These are phyloP conservation scores for Candolleomyces eurysporus DNA, from an alignment of 768 basidiomycete species.

Conservation along the genomic window DNA sequence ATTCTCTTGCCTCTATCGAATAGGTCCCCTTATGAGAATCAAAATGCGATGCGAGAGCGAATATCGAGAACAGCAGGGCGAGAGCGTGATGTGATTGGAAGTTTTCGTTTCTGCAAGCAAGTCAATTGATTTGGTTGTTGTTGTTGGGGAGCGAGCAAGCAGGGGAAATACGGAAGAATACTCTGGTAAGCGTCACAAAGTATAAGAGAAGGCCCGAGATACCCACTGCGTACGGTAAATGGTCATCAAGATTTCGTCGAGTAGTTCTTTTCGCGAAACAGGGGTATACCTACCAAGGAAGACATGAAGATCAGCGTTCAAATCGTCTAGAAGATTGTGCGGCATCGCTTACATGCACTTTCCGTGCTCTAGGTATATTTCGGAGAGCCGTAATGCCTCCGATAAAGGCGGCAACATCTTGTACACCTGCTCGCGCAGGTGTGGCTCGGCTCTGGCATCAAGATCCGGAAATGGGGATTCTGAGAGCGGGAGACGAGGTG, in stretches of 20 bases:
- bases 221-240: slow-evolving; percentile 56
- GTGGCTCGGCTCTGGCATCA: background rate
- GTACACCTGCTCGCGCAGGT: slow-evolving; percentile 32
- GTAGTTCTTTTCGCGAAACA: slow-evolving; percentile 50
- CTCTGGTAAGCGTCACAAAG: background rate
- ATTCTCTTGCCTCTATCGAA: slow-evolving; percentile 56
- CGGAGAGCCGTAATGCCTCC: slow-evolving; percentile 59
- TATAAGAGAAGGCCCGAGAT: background rate
- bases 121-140: no score
- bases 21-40: slow-evolving; percentile 49
- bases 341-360: slow-evolving; percentile 46
- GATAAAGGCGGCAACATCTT: slow-evolving; percentile 51
- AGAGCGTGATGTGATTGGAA: slow-evolving; percentile 50
- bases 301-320: background rate
- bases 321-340: background rate
- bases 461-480: slow-evolving; percentile 26
- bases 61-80: slow-evolving; percentile 61
- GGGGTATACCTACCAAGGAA: slow-evolving; percentile 45
- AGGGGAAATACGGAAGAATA: no score
- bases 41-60: slow-evolving; percentile 65
- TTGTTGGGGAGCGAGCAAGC: no score
- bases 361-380: slow-evolving; percentile 64
- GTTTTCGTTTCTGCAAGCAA: slow-evolving; percentile 34
- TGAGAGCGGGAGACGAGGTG: slow-evolving; percentile 29
- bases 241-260: slow-evolving; percentile 51